Conservation (phyloP, 805 yeast genomes). For the Yamadazyma akitaensis region DNA sequence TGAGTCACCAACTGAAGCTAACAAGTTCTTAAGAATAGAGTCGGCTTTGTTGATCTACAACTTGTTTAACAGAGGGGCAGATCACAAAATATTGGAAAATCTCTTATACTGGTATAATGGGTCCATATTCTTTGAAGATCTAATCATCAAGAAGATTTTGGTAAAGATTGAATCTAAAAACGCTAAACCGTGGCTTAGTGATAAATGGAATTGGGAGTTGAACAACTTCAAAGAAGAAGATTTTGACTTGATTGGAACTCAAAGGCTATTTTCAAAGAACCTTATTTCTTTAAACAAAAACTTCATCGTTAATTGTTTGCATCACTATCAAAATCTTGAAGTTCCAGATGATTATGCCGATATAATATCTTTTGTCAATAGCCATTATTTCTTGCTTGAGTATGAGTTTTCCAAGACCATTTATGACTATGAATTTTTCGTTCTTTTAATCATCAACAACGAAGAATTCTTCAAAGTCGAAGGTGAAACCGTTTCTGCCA, state of each 20-base stretch:
- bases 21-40: constrained; percentile 32
- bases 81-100: constrained; percentile 44
- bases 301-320: constrained; percentile 37
- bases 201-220: constrained; percentile 66
- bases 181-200: constrained; percentile 61
- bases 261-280: constrained; percentile 42
- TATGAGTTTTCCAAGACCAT: constrained; percentile 25
- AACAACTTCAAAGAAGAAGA: constrained; percentile 40
- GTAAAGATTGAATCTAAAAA: constrained; percentile 53
- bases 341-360: constrained; percentile 9
- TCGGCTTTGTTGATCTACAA: constrained; percentile 46
- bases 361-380: constrained; percentile 12
- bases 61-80: constrained; percentile 49
- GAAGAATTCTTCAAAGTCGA: constrained; percentile 52
- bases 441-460: constrained; percentile 59
- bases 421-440: constrained; percentile 72
- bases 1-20: constrained; percentile 19
- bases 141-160: constrained; percentile 55
- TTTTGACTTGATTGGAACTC: constrained; percentile 43
- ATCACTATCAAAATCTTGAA: constrained; percentile 1
- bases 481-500: constrained; percentile 31
- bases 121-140: constrained; percentile 56
- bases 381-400: constrained; percentile 14
- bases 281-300: constrained; percentile 50
- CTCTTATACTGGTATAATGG: constrained; percentile 58